A percentile compares a stretch with the other conserved stretches of the same genome.
Evolutionary conservation across 768 basidiomycete species (phyloP).

Genomic region (Boletales sp.): DNA sequence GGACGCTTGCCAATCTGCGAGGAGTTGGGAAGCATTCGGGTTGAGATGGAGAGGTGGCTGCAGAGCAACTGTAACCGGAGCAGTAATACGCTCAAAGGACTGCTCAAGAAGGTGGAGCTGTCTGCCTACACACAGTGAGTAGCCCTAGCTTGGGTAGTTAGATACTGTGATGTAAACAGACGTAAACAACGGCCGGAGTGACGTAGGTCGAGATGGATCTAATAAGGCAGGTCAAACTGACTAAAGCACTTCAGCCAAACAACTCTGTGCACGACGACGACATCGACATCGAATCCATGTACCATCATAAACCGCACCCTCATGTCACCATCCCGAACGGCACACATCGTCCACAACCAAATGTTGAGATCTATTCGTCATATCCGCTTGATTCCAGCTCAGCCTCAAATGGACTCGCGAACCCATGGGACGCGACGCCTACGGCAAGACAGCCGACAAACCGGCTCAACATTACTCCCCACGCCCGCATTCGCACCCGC

Average conservation of each 20-base stretch:
- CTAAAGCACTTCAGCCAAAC: neutral
- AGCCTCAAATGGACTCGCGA: conserved; percentile 19
- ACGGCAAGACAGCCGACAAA: conserved; percentile 21
- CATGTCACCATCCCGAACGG: conserved; percentile 37
- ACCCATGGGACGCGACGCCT: conserved; percentile 35
- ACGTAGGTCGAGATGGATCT: conserved; percentile 14
- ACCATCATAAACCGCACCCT: conserved; percentile 33
- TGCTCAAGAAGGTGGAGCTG: conserved; percentile 79
- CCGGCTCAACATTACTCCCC: conserved; percentile 18
- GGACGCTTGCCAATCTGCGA: conserved; percentile 68
- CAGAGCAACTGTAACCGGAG: conserved; percentile 83
- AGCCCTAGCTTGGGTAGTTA: neutral
- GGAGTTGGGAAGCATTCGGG: conserved; percentile 60
- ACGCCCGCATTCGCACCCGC: conserved; percentile 34
- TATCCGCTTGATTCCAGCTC: conserved; percentile 30
- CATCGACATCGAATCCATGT: conserved; percentile 13
- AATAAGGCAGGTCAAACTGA: conserved; percentile 6
- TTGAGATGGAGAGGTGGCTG: conserved; percentile 87
- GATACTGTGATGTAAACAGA: too few species aligned
- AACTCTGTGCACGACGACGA: neutral
- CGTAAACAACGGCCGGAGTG: neutral
- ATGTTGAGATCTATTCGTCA: conserved; percentile 25
- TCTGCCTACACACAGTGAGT: conserved; percentile 37
- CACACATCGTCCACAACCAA: conserved; percentile 31
- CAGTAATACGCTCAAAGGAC: conserved; percentile 72